These are phyloP conservation scores for Auriscalpium vulgare DNA, from an alignment of 768 basidiomycete species.

Conservation along the genomic window DNA sequence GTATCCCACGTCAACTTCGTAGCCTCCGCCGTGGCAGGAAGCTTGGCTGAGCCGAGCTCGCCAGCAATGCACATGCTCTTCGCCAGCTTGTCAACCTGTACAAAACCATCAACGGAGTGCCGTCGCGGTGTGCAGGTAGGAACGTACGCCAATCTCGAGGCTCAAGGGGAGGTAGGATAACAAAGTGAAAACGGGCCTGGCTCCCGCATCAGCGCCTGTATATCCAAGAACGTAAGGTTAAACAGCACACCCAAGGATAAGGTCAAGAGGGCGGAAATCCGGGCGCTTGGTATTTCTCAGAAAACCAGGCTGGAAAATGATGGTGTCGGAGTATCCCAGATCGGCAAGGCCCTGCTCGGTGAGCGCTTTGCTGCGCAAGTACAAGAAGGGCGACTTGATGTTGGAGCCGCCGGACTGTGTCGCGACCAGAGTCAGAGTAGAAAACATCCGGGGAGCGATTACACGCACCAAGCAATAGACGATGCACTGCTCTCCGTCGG, in stretches of 20 bases:
- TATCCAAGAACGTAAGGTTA: background rate
- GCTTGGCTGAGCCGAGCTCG: constrained; percentile 38
- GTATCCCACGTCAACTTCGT: constrained; percentile 29
- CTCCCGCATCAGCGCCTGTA: too few relatives aligned
- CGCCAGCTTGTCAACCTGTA: constrained; percentile 42
- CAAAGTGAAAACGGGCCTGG: constrained; percentile 1
- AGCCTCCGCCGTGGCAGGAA: constrained; percentile 39
- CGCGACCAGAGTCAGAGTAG: background rate
- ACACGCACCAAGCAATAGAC: constrained; percentile 62
- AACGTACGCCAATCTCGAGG: background rate
- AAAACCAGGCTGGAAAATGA: constrained; percentile 57
- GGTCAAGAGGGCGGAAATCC: constrained; percentile 34
- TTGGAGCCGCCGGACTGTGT: constrained; percentile 33
- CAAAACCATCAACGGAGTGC: background rate
- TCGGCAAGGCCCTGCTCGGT: constrained; percentile 61
- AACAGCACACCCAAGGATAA: constrained; percentile 32
- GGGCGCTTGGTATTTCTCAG: constrained; percentile 40
- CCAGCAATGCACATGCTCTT: constrained; percentile 48
- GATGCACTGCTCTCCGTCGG: constrained; percentile 43
- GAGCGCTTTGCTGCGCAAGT: constrained; percentile 60
- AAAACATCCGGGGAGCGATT: background rate
- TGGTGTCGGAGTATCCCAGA: constrained; percentile 56
- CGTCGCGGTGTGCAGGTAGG: background rate
- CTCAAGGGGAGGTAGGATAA: constrained; percentile 3
- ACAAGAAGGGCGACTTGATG: constrained; percentile 43